Base-by-base conservation (phyloP, 495 filamentous ascomycete species). In the Daldinia childiae region DNA sequence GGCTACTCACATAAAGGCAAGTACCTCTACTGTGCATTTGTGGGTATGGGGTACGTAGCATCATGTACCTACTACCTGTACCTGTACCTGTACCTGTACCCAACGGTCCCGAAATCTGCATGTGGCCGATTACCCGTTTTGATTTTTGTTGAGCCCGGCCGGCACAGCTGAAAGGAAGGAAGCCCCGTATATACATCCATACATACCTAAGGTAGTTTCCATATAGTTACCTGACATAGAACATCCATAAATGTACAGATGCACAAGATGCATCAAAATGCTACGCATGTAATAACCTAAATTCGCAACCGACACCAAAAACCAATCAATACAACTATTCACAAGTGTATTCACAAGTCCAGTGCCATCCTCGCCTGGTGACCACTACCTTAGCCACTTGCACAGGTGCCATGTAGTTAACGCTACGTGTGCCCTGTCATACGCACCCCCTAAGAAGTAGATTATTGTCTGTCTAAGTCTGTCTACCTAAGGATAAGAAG, bases 321-420 rank as follows among this genome's bases (percentile, higher is more conserved):
- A 14, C 34, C 34, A 36, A 36, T 36, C 34, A 36, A 36, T 36
- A 36, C 34, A 17, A 5, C 38, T 27, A 2, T 27, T 4, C 26
- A 27, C 26, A 0, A 2, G n/a, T 4, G 5, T 9, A 41, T 17
- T 17, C 15, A 41, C 15, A n/a, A 41, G 12, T 2, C 34, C 34
- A 36, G 34, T 36, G 34, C 34, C 34, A 11, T 17, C n/a, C n/a
- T 41, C 15, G 24, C 21, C 21, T 14, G 27, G 21, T 54, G 24
- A 54, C 27, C 24, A n/a, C 24, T 63, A 19, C 26, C n/a, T n/a
- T n/a, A n/a, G n/a, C n/a, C 41, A 55, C 34, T 3, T 29, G 62
- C 32, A n/a, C 62, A 65, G 63, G 63, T 66, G 63, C 63, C 63
- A 66, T 58, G 63, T 66, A 66, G 63, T 55, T 50, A 27, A 27